Evolutionary conservation across 208 protist genomes (phyloP).

Genomic region (Leishmania amazonensis): DNA sequence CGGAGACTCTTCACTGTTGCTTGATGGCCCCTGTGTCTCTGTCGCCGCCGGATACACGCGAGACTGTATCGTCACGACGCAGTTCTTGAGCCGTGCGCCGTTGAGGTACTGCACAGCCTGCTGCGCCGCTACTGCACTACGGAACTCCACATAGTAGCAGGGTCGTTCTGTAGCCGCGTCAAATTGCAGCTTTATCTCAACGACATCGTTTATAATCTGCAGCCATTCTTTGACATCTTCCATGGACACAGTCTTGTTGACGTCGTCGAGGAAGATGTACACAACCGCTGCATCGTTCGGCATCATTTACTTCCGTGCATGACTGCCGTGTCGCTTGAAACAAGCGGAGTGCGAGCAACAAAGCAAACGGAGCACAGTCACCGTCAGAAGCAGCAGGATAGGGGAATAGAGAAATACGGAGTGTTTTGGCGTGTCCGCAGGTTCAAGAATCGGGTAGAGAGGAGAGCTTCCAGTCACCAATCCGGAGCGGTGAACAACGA

Average conservation of each 20-base stretch:
- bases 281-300: conserved; percentile 43
- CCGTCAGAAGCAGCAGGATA: neutral
- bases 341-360: conserved; percentile 10
- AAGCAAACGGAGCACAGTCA: neutral
- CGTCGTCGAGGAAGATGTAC: conserved; percentile 60
- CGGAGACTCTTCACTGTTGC: neutral
- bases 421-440: neutral
- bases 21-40: neutral
- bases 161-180: conserved; percentile 39
- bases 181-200: conserved; percentile 79
- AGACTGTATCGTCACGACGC: conserved; percentile 57
- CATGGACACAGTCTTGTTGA: conserved; percentile 32
- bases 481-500: neutral
- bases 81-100: conserved; percentile 68
- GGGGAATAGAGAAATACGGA: neutral
- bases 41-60: conserved; percentile 28
- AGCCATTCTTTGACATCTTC: conserved; percentile 82
- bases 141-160: conserved; percentile 74
- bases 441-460: neutral
- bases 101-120: conserved; percentile 67
- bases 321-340: neutral
- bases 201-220: conserved; percentile 61
- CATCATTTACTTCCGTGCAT: neutral
- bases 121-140: conserved; percentile 41
- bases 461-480: neutral